A percentile compares a stretch with the other conserved stretches of the same genome.
Conservation (phyloP, 306 rosid species). For the Cyamopsis tetragonoloba region DNA sequence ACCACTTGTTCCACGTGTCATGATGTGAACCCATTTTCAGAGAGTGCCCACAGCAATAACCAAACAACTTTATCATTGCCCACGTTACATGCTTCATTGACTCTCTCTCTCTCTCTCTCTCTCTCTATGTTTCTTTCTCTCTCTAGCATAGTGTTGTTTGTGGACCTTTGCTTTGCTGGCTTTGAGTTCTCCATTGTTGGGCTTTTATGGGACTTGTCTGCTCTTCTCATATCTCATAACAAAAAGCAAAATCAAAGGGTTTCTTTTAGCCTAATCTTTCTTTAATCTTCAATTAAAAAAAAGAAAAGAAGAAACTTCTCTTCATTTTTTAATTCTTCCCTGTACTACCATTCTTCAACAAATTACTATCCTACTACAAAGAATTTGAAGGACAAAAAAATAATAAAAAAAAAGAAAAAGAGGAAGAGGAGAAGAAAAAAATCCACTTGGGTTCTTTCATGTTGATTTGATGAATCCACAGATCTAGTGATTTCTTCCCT, state of each 20-base stretch:
- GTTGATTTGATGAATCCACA: constrained; percentile 52
- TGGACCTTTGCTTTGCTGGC: too few species aligned
- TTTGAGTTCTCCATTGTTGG: constrained; percentile 70
- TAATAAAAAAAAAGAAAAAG: too few species aligned
- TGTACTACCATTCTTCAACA: too few species aligned
- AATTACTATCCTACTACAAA: constrained; percentile 30
- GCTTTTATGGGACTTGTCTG: constrained; percentile 66
- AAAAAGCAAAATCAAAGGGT: not conserved
- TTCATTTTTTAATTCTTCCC: too few species aligned
- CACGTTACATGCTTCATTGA: constrained; percentile 33
- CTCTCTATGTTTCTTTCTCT: constrained; percentile 16
- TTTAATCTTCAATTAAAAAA: too few species aligned
- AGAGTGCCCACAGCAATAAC: constrained; percentile 24
- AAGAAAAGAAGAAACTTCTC: too few species aligned
- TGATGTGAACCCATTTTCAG: constrained; percentile 35
- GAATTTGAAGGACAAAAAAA: too few species aligned
- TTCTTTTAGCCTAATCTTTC: constrained; percentile 41
- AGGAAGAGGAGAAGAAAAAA: not conserved
- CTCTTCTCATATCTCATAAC: not conserved
- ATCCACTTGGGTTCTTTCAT: constrained; percentile 28
- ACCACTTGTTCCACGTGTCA: constrained; percentile 41
- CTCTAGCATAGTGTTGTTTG: constrained; percentile 35
- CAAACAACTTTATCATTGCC: constrained; percentile 21
- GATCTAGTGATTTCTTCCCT: constrained; percentile 52
- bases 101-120: constrained; percentile 28